Evolutionary conservation across 208 protist species (phyloP), one percentile per base, ranked within the genome.

Genomic region (Vickermania ingenoplastis): DNA sequence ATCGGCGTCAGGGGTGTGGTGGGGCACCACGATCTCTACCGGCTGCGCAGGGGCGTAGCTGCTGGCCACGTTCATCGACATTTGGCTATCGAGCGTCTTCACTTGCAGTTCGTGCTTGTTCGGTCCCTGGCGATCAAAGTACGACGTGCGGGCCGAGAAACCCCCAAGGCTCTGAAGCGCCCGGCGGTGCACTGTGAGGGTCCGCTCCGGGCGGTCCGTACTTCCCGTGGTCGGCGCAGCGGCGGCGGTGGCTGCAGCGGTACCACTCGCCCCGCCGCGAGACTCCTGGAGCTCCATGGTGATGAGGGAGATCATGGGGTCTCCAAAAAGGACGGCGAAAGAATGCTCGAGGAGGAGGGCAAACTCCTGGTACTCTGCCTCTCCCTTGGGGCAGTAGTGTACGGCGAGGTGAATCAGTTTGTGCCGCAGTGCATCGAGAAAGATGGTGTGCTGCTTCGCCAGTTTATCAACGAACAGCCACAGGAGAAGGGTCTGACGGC

Each of bases 391-490:
- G 0, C 65, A 71, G 54, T 77, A 83, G 17, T 76, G 1, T 4
- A 77, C 75, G 30, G 75, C 73, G n/a, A 89, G 63, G 11, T 70
- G 28, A 1, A 89, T 74, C 36, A 92, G 36, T 26, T 75, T 79
- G 21, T 82, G 71, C 0, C 85, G 85, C 48, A 95, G 64, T 0
- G 79, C 76, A 7, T 95, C 85, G 13, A 91, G 60, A 60, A 91
- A 89, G 21, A 85, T 69, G 11, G 28, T 52, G 66, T 92, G 85
- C 58, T 92, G 85, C 68, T 95, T 95, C 0, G 79, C 81, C 2
- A 95, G 73, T 1, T 77, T 69, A 59, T 95, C 89, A 22, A 95
- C 71, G n/a, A 95, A 79, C 53, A 84, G 75, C 89, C 89, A 95
- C 59, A 92, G 65, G 52, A 78, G 67, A 25, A 95, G 69, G 17